Conservation (phyloP, 345 rosid genomes). For the Eucalyptus rudis region DNA sequence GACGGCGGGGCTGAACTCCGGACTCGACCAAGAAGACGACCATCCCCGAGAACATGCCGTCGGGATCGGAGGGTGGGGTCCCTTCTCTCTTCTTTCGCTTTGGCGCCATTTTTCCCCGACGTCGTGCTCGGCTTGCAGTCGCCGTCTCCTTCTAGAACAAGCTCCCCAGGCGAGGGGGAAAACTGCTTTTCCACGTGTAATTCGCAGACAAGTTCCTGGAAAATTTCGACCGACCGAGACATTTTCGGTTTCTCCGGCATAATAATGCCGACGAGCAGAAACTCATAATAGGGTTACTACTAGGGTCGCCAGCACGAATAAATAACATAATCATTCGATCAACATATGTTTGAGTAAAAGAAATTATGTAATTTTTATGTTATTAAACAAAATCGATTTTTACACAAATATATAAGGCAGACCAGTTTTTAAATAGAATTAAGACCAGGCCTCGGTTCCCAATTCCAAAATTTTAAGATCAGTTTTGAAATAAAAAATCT, state of each 20-base stretch:
- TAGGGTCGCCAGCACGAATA: not conserved
- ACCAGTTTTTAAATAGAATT: rapidly evolving
- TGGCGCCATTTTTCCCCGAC: conserved; percentile 50
- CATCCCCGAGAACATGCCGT: conserved; percentile 74
- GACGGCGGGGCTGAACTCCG: conserved; percentile 70
- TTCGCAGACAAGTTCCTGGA: not conserved
- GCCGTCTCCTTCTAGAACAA: not conserved
- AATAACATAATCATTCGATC: not conserved
- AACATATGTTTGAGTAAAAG: not conserved
- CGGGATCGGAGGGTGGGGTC: conserved; percentile 30
- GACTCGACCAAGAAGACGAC: conserved; percentile 42
- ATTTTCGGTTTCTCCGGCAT: not conserved
- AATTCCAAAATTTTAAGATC: not conserved
- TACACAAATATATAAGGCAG: not conserved
- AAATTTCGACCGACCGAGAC: not conserved
- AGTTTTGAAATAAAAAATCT: not conserved
- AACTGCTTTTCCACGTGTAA: not conserved
- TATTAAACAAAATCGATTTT: not conserved
- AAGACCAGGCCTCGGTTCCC: rapidly evolving
- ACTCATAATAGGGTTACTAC: not conserved
- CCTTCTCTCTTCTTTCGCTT: conserved; percentile 26
- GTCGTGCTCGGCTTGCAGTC: not conserved
- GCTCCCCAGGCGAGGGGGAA: not conserved
- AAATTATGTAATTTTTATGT: not conserved
- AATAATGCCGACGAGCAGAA: not conserved